These are phyloP conservation scores for Carallia pectinifolia DNA, from an alignment of 345 rosid genomes.

Conservation along the genomic window DNA sequence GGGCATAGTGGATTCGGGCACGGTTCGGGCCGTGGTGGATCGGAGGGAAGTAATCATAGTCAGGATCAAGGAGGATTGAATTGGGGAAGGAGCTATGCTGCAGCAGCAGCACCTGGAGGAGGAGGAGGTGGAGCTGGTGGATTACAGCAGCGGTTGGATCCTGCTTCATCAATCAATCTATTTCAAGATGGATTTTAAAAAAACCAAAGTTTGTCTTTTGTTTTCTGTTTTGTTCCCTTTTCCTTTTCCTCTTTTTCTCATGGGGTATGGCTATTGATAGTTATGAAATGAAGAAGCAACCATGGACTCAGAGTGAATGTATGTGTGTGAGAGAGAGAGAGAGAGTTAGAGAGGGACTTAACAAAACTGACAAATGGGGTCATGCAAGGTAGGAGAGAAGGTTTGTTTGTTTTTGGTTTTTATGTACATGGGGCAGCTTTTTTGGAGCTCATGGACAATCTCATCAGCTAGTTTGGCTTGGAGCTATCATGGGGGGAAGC, in stretches of 20 bases:
- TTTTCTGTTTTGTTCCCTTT: slow-evolving; percentile 16
- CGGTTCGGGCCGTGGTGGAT: slow-evolving; percentile 27
- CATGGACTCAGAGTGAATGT: slow-evolving; percentile 37
- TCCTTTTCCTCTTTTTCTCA: slow-evolving; percentile 6
- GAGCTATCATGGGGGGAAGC: slow-evolving; percentile 22
- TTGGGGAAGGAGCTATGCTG: slow-evolving; percentile 44
- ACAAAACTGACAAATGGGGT: slow-evolving; percentile 55
- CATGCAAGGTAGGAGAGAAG: slow-evolving; percentile 37
- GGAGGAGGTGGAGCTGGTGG: slow-evolving; percentile 12
- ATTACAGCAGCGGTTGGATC: slow-evolving; percentile 44
- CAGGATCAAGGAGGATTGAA: slow-evolving; percentile 36
- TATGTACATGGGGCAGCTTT: slow-evolving; percentile 60
- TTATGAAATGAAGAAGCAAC: slow-evolving; percentile 11
- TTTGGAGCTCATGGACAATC: slow-evolving; percentile 65
- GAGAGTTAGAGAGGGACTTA: slow-evolving; percentile 47
- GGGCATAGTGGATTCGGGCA: slow-evolving; percentile 39
- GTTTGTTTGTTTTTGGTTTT: slow-evolving; percentile 51
- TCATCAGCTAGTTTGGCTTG: slow-evolving; percentile 85
- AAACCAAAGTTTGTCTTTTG: background rate
- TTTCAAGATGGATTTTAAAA: slow-evolving; percentile 63
- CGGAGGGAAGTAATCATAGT: slow-evolving; percentile 25
- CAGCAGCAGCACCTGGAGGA: background rate
- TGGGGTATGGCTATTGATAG: slow-evolving; percentile 8
- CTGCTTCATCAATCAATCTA: slow-evolving; percentile 43
- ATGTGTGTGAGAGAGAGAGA: slow-evolving; percentile 16